Base-by-base conservation (phyloP, 106 monocot genomes). In the Apostasia shenzhenica region DNA sequence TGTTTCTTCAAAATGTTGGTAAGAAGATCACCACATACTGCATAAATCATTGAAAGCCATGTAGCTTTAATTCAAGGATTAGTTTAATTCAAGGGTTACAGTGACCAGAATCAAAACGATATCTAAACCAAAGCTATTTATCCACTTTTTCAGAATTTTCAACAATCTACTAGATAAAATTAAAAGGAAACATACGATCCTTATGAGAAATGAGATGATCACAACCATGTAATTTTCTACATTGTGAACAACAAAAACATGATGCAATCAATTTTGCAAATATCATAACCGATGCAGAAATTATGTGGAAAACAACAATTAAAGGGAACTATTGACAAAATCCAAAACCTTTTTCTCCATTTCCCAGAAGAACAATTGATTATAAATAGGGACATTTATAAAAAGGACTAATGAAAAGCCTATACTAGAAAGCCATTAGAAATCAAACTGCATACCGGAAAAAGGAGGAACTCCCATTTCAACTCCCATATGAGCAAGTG, bases 381-480 rank as follows among this genome's bases (percentile, higher is more conserved):
- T 54, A 54, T 5, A 11, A 7, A 7, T 54, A 7, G 5, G 0
- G 11, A 54, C 53, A 54, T 54, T 11, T 7, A 54, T 11, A 7
- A 11, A 7, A 11, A 54, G 8, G 5, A 5, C 11, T 11, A 54
- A 54, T 54, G 53, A 54, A 7, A 54, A 11, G 53, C 5, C 11
- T 54, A 11, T 11, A 59, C 2, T 5, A 59, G 13, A 1, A 59
- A 2, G 6, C 12, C 59, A 59, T 5, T 14, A 38, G 7, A 59
- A 11, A 5, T 59, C 59, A 26, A 26, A 26, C 26, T 26, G 26
- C 65, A 47, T 39, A 76, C 85, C 77, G 63, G 71, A 72, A 68
- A 85, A 72, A 64, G 85, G 81, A 72, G 85, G 85, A 75, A 81
- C 85, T 6, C 85, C 85, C 80, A 81, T 74, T 51, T 74, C 81